A percentile compares a stretch with the other conserved stretches of the same genome.
These are phyloP conservation scores for Stemphylium lycopersici DNA, from an alignment of 2,329 filamentous ascomycete genomes.

Conservation along the genomic window DNA sequence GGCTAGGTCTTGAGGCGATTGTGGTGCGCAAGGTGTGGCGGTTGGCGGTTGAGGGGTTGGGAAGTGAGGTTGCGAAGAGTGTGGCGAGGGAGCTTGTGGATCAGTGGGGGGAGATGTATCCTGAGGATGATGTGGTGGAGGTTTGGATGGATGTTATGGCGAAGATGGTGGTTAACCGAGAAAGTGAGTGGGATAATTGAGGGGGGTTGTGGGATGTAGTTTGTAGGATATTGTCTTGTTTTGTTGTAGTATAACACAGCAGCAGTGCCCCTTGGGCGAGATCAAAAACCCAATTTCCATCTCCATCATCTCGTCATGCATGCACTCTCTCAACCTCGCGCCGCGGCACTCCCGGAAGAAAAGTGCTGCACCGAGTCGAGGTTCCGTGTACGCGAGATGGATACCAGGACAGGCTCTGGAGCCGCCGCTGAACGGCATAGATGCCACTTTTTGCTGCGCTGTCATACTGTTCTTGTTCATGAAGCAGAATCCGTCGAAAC, in stretches of 20 bases:
- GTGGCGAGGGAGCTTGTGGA: not conserved
- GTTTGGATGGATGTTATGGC: too few relatives aligned
- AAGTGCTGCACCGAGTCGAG: conserved; percentile 56
- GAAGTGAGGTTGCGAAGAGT: not conserved
- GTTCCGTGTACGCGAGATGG: conserved; percentile 66
- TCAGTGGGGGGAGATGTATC: not conserved
- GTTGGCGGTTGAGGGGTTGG: not conserved
- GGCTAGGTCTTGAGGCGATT: not conserved
- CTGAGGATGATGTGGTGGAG: not conserved
- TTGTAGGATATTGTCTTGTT: too few relatives aligned
- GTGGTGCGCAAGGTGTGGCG: conserved; percentile 5
- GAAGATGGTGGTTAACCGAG: too few relatives aligned
- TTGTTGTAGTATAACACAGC: conserved; percentile 43
- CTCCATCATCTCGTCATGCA: conserved; percentile 48
- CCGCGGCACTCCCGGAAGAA: conserved; percentile 57
- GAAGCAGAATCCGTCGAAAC: too few relatives aligned
- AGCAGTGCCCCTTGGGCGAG: conserved; percentile 50
- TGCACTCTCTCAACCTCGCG: conserved; percentile 26
- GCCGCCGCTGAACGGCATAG: conserved; percentile 71
- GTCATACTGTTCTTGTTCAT: too few relatives aligned
- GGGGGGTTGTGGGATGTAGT: too few relatives aligned
- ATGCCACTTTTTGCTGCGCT: conserved; percentile 33
- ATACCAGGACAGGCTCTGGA: conserved; percentile 71
- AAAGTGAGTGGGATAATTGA: too few relatives aligned
- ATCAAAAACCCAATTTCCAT: conserved; percentile 51